These are phyloP conservation scores for Pyrrhoderma lamaoense DNA, from an alignment of 1,284 basidiomycete species.

Conservation along the genomic window DNA sequence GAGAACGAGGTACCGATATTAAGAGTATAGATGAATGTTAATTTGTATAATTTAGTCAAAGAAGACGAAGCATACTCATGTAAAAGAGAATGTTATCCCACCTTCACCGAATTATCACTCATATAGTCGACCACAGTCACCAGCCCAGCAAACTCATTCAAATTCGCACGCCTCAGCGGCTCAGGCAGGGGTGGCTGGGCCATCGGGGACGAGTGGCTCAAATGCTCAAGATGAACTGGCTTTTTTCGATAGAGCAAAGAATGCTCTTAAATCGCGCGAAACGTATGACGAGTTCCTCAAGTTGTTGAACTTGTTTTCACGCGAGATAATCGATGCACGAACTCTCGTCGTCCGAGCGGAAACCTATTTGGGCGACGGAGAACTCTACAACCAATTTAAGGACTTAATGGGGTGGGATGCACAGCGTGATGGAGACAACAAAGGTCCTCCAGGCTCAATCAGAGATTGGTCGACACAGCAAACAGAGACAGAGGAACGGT, in stretches of 20 bases:
- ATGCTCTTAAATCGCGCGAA: slow-evolving; percentile 63
- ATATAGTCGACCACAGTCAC: slow-evolving; percentile 18
- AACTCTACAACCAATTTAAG: slow-evolving; percentile 84
- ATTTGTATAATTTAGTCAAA: too few relatives aligned
- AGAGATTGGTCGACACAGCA: slow-evolving; percentile 55
- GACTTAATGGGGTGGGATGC: slow-evolving; percentile 78
- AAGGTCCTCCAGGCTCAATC: slow-evolving; percentile 72
- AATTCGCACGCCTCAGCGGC: slow-evolving; percentile 21
- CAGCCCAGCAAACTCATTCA: slow-evolving; percentile 13
- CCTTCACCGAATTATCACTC: slow-evolving; percentile 17
- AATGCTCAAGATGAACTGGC: slow-evolving; percentile 77
- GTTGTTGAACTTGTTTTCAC: slow-evolving; percentile 71
- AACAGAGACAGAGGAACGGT: slow-evolving; percentile 59
- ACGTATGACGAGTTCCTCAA: slow-evolving; percentile 83
- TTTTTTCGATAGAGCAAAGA: slow-evolving; percentile 91
- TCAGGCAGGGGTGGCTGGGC: slow-evolving; percentile 25
- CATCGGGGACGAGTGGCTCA: slow-evolving; percentile 7
- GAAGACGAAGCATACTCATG: slow-evolving; percentile 24
- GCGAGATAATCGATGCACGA: slow-evolving; percentile 85
- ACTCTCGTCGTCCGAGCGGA: slow-evolving; percentile 77
- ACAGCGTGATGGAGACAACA: slow-evolving; percentile 57
- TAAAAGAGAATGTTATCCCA: slow-evolving; percentile 19
- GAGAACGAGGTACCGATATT: too few relatives aligned
- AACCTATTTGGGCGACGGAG: slow-evolving; percentile 75
- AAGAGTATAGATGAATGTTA: too few relatives aligned